Evolutionary conservation across 2,329 filamentous ascomycete genomes (phyloP), one percentile per base, ranked within the genome.

Genomic region (Aspergillus brunneoviolaceus): DNA sequence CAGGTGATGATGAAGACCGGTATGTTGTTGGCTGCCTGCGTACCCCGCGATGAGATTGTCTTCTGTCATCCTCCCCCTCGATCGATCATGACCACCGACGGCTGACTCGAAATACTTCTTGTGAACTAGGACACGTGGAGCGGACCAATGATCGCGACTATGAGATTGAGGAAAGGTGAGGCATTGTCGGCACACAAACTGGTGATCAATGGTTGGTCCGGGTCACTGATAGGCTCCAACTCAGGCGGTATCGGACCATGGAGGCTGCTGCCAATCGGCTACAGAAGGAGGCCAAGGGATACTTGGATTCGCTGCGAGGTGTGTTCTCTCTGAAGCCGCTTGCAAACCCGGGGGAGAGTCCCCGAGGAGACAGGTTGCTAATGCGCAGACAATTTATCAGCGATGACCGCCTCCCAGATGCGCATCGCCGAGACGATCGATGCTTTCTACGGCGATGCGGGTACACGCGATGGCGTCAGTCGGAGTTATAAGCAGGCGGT

Each of bases 1-100:
- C 93, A 97, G 88, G 94, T 98, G 64, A 97, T 99, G 92, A 98
- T 99, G 94, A 99, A 99, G 85, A 96, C 93, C 60, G 91, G 89
- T 90, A 77, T 65, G 83, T 71, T 29, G 23, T 23, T 45, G 49
- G 54, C 66, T 60, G 63, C 58, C 62, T 65, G 60, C 64, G 65
- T 63, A 52, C 58, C 62, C 60, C 51, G 60, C 64, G 58, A 49
- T 57, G 16, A 45, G 14, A 19, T 19, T 35, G 39, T 45, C 39
- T n/a, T 45, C 16, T 19, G 7, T 16, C 33, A 16, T 29, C 7
- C 7, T 29, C 39, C 39, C 14, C 14, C 6, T 27, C n/a, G 19
- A n/a, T 35, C 50, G 9, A 16, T 47, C 33, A 27, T 6, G 47
- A 29, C 21, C 21, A 39, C 19, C n/a, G 50, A 25, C 33, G 5